These are phyloP conservation scores for Aureobasidium pullulans DNA, from an alignment of 2,329 filamentous ascomycete genomes.

Conservation along the genomic window DNA sequence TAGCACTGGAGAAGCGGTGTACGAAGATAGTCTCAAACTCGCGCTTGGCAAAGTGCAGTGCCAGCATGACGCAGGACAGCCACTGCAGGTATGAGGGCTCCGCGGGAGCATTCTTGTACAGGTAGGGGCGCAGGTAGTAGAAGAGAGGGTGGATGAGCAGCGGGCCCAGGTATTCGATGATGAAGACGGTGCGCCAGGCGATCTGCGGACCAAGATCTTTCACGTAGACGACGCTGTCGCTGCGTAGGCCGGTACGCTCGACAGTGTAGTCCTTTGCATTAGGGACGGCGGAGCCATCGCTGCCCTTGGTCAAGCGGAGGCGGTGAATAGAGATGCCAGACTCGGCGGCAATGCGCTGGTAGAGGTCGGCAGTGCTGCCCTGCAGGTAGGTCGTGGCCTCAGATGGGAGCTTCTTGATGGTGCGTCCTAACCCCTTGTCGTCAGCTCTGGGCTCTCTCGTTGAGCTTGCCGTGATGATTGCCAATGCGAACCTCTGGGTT, in stretches of 20 bases:
- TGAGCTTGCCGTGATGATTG: neutral
- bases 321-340: constrained; percentile 52
- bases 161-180: constrained; percentile 91
- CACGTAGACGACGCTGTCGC: constrained; percentile 63
- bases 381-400: constrained; percentile 45
- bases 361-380: constrained; percentile 49
- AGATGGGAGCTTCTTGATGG: constrained; percentile 53
- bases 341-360: constrained; percentile 47
- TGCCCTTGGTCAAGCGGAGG: constrained; percentile 57
- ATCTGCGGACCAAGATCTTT: constrained; percentile 96
- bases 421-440: constrained; percentile 43
- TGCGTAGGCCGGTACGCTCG: constrained; percentile 48
- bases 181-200: constrained; percentile 85
- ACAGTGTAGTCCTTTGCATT: constrained; percentile 48
- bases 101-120: constrained; percentile 50
- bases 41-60: constrained; percentile 85
- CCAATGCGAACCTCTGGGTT: constrained; percentile 34
- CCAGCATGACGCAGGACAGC: constrained; percentile 65
- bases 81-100: constrained; percentile 60
- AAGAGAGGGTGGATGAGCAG: constrained; percentile 77
- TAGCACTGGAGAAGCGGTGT: constrained; percentile 89
- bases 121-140: constrained; percentile 61
- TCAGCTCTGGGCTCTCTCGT: neutral
- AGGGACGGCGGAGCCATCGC: constrained; percentile 51
- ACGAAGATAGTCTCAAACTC: constrained; percentile 91